phyloP scores from a whole-genome alignment of 2,329 filamentous ascomycete species.

The Anisogramma anomala region DNA sequence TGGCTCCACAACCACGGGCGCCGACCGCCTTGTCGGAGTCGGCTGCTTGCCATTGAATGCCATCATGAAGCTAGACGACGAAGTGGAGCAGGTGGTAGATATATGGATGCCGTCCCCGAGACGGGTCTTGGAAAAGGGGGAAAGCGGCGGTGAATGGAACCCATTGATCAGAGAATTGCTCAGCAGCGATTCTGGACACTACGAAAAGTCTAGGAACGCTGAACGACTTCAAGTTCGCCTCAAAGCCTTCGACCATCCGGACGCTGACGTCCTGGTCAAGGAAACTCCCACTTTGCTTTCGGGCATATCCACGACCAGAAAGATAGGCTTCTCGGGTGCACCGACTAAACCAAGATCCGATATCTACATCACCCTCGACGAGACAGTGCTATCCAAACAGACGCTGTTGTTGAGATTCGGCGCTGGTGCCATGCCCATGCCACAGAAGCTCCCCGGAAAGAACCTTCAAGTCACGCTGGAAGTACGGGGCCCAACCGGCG shows the following conservation, averaged over 20 bases:
- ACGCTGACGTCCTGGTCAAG: slow-evolving; percentile 71
- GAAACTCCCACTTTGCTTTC: slow-evolving; percentile 80
- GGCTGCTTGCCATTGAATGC: slow-evolving; percentile 67
- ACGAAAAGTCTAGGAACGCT: slow-evolving; percentile 58
- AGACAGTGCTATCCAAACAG: slow-evolving; percentile 68
- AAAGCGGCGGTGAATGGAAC: slow-evolving; percentile 59
- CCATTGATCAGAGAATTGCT: slow-evolving; percentile 62
- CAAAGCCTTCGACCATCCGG: slow-evolving; percentile 63
- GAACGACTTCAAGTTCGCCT: slow-evolving; percentile 72
- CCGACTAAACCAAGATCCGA: slow-evolving; percentile 82
- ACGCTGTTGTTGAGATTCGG: slow-evolving; percentile 53
- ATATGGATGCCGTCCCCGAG: slow-evolving; percentile 60
- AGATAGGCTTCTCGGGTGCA: slow-evolving; percentile 88
- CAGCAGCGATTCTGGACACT: slow-evolving; percentile 60
- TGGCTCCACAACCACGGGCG: slow-evolving; percentile 31
- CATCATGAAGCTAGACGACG: slow-evolving; percentile 58
- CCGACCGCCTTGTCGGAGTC: slow-evolving; percentile 62
- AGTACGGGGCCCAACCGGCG: slow-evolving; percentile 66
- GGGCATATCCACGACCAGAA: slow-evolving; percentile 66
- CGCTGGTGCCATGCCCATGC: slow-evolving; percentile 64
- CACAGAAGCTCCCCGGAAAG: slow-evolving; percentile 47
- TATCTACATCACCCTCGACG: slow-evolving; percentile 80
- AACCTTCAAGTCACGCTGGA: slow-evolving; percentile 86
- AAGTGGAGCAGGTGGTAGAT: slow-evolving; percentile 63
- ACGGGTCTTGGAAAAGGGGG: slow-evolving; percentile 43